Evolutionary conservation across 306 rosid species (phyloP).

Genomic region (Citrullus amarus): DNA sequence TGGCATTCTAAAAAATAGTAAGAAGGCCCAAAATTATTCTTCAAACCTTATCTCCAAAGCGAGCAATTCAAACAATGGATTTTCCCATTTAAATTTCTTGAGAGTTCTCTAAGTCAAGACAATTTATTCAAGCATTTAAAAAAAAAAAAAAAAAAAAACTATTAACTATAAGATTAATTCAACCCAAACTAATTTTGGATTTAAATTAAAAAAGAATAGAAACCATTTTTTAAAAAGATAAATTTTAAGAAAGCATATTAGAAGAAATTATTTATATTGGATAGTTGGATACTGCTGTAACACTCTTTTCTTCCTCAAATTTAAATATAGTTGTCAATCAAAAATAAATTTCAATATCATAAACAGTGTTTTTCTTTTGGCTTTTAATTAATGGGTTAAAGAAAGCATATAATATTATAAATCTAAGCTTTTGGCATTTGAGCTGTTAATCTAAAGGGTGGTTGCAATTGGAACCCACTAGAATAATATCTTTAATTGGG

Average conservation of each 20-base stretch:
- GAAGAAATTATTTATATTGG: background rate
- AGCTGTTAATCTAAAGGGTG: background rate
- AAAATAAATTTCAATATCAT: background rate
- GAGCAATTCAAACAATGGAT: background rate
- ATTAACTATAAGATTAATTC: background rate
- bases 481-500: background rate
- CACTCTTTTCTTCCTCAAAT: background rate
- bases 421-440: background rate
- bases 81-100: too few relatives aligned
- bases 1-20: too few relatives aligned
- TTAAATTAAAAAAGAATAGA: background rate
- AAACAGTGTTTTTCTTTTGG: background rate
- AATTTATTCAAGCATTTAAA: too few relatives aligned
- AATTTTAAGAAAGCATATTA: background rate
- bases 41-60: too few relatives aligned
- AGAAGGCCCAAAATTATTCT: background rate
- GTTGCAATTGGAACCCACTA: slow-evolving; percentile 1
- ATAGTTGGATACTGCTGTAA: background rate
- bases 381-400: background rate
- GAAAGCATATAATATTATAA: background rate
- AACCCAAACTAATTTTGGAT: background rate
- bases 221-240: background rate
- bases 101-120: too few relatives aligned
- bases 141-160: too few relatives aligned
- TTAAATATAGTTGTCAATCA: background rate